These are phyloP conservation scores for Aspergillus calidoustus DNA, from an alignment of 2,329 filamentous ascomycete genomes.

Conservation along the genomic window DNA sequence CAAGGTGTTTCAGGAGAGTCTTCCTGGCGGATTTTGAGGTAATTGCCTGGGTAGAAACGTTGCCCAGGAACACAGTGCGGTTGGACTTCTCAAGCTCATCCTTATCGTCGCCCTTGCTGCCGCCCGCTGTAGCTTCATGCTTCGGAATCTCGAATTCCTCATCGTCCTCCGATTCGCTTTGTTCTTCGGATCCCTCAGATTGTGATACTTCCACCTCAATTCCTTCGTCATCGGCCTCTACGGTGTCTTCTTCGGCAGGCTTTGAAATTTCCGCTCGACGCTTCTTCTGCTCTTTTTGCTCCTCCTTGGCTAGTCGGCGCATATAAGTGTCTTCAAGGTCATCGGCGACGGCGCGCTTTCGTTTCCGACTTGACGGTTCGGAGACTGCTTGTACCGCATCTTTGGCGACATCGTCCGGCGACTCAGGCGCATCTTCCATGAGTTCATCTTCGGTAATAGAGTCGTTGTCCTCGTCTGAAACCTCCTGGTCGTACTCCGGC, in stretches of 20 bases:
- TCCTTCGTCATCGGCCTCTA: slow-evolving; percentile 56
- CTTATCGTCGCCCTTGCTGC: slow-evolving; percentile 41
- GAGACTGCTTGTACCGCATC: slow-evolving; percentile 38
- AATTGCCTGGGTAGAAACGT: slow-evolving; percentile 83
- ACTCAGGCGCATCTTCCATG: slow-evolving; percentile 50
- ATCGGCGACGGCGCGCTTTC: slow-evolving; percentile 58
- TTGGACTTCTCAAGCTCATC: slow-evolving; percentile 79
- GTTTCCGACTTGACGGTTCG: slow-evolving; percentile 49
- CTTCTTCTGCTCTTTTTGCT: slow-evolving; percentile 42
- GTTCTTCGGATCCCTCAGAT: slow-evolving; percentile 22
- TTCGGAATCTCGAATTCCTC: slow-evolving; percentile 40
- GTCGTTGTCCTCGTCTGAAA: slow-evolving; percentile 33
- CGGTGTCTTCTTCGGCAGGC: slow-evolving; percentile 43
- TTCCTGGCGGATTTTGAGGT: slow-evolving; percentile 82
- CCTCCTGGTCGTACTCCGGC: slow-evolving; percentile 30
- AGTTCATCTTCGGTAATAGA: slow-evolving; percentile 42
- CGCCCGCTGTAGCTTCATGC: slow-evolving; percentile 45
- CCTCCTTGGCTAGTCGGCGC: slow-evolving; percentile 50
- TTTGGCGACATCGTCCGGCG: slow-evolving; percentile 54
- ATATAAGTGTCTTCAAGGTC: slow-evolving; percentile 51
- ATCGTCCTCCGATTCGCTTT: slow-evolving; percentile 37
- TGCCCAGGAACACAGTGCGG: slow-evolving; percentile 90
- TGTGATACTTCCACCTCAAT: background rate
- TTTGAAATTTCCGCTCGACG: slow-evolving; percentile 42
- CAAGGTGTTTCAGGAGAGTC: slow-evolving; percentile 74